These are phyloP conservation scores for Leccinum fuscescens DNA, from an alignment of 1,284 basidiomycete genomes.

Conservation along the genomic window DNA sequence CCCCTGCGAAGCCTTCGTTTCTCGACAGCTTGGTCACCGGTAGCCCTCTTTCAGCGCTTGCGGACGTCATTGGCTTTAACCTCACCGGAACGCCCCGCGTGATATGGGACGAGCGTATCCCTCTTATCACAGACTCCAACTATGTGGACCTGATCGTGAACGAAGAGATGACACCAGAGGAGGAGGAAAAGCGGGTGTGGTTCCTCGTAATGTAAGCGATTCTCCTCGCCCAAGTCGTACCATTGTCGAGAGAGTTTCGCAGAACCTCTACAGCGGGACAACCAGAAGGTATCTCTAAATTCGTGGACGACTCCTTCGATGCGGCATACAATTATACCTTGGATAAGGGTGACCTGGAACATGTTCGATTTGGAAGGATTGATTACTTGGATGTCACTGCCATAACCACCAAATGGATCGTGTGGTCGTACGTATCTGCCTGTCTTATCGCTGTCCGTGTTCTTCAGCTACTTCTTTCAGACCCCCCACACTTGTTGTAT, in stretches of 20 bases:
- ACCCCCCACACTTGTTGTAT: slow-evolving; percentile 65
- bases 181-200: slow-evolving; percentile 68
- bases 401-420: slow-evolving; percentile 74
- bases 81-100: slow-evolving; percentile 55
- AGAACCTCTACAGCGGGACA: slow-evolving; percentile 63
- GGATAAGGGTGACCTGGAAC: slow-evolving; percentile 58
- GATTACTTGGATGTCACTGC: slow-evolving; percentile 79
- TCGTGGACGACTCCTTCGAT: slow-evolving; percentile 69
- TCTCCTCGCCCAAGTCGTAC: slow-evolving; percentile 3
- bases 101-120: slow-evolving; percentile 68
- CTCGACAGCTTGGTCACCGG: slow-evolving; percentile 27
- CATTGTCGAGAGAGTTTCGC: slow-evolving; percentile 6
- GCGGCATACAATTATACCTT: slow-evolving; percentile 62
- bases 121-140: slow-evolving; percentile 74
- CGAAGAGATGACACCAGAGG: slow-evolving; percentile 59
- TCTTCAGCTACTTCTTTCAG: slow-evolving; percentile 36
- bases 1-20: slow-evolving; percentile 22
- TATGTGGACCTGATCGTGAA: slow-evolving; percentile 66
- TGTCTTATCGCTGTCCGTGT: slow-evolving; percentile 4
- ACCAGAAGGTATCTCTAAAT: slow-evolving; percentile 63
- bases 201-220: slow-evolving; percentile 63
- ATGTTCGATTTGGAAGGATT: slow-evolving; percentile 75
- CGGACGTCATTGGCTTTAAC: slow-evolving; percentile 63
- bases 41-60: slow-evolving; percentile 50
- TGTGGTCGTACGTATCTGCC: slow-evolving; percentile 65